Base-by-base conservation (phyloP, 2,329 filamentous ascomycete species). In the Colletotrichum lupini region DNA sequence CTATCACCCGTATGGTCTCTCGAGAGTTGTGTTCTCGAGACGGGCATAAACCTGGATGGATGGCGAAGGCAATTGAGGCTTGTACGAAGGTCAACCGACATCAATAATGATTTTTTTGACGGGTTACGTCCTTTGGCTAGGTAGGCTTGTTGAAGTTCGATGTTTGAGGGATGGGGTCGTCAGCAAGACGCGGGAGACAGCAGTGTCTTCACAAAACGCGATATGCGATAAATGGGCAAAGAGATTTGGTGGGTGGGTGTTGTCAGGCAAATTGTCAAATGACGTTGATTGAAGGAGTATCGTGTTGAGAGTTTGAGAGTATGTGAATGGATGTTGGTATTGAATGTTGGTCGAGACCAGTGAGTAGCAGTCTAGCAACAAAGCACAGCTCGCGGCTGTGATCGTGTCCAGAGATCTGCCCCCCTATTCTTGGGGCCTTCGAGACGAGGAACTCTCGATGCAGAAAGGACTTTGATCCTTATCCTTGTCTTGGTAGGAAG, bases 71-170 rank as follows among this genome's bases (percentile, higher is more conserved):
- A 89, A 76, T 89, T 85, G 80, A 89, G 86, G 81, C 86, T 87
- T 79, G 84, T 85, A 77, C 87, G 87, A 77, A 87, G 80, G 83
- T 89, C 87, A 88, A 88, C 85, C 87, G 87, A 89, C 87, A 89
- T 89, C 87, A 89, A 88, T 86, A 78, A 87, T 79, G 85, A 81
- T 76, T 75, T 64, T 76, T 75, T 64, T 73, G 73, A 75, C 61
- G 60, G 61, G 65, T 72, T n/a, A 68, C 22, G 60, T 74, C 68
- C 64, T 72, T 71, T 67, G 76, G 74, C 57, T 70, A 12, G 67
- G 63, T 59, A 12, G 67, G 67, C 57, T 64, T 70, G 67, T 60
- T 61, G 69, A 49, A 32, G 64, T 72, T 60, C 69, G 67, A 59
- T 37, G 24, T 30, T 28, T 12, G 60, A 56, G 56, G 32, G 24